These are phyloP conservation scores for Taphrina communis DNA, from an alignment of 1,139 yeast species.

Conservation along the genomic window DNA sequence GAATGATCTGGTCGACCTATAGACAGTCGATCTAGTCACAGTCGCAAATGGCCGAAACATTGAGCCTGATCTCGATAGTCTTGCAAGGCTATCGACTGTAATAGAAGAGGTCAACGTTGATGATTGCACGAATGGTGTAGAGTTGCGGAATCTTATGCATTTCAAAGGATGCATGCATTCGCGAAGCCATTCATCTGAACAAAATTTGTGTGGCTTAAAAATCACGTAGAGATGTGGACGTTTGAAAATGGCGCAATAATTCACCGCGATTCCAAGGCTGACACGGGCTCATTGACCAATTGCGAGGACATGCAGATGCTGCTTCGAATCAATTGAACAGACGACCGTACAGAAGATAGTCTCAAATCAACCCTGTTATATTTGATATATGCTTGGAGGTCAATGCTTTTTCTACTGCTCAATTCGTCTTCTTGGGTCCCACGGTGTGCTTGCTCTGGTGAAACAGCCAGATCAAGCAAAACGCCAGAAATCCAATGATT, in stretches of 20 bases:
- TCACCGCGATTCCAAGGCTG: no score
- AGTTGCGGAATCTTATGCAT: no score
- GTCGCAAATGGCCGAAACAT: not conserved
- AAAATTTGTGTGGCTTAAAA: slow-evolving; percentile 5
- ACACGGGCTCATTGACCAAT: no score
- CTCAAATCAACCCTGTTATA: no score
- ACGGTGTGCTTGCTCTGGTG: slow-evolving; percentile 17
- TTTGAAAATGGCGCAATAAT: not conserved
- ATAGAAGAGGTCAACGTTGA: no score
- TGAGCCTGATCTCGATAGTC: not conserved
- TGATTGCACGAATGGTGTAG: no score
- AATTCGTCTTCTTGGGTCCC: slow-evolving; percentile 23
- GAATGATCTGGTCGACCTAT: slow-evolving; percentile 1
- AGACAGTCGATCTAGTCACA: not conserved
- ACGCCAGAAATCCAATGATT: slow-evolving; percentile 73
- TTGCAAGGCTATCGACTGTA: no score
- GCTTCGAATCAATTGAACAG: no score
- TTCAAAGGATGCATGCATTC: no score
- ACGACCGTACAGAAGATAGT: no score
- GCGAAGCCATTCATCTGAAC: not conserved
- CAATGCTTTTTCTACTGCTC: not conserved
- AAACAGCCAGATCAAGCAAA: slow-evolving; percentile 67
- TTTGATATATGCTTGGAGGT: not conserved
- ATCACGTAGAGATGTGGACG: not conserved
- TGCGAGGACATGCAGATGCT: not conserved